A percentile compares a stretch with the other conserved stretches of the same genome.
phyloP scores from a whole-genome alignment of 1,284 basidiomycete species.

The Ceraceosorus guamensis region DNA sequence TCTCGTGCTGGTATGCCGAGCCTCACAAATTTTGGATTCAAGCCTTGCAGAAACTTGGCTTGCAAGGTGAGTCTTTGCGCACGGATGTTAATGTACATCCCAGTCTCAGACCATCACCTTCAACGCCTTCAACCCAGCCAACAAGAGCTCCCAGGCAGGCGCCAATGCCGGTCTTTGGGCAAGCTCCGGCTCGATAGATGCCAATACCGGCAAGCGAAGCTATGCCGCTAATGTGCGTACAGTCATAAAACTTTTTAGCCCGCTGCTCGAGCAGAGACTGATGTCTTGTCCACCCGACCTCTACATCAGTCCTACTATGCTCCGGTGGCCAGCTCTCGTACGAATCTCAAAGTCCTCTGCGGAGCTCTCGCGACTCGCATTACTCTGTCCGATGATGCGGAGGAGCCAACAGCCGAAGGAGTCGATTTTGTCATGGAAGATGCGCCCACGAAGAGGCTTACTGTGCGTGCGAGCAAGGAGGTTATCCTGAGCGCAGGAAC shows the following conservation, averaged over 20 bases:
- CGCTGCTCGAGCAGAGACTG: background rate
- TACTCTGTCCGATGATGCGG: slow-evolving; percentile 12
- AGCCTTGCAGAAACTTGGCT: slow-evolving; percentile 23
- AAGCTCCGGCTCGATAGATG: slow-evolving; percentile 18
- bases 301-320: slow-evolving; percentile 21
- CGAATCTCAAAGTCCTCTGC: slow-evolving; percentile 29
- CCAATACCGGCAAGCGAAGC: slow-evolving; percentile 20
- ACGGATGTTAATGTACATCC: background rate
- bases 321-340: slow-evolving; percentile 17
- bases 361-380: slow-evolving; percentile 28
- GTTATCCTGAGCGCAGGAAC: slow-evolving; percentile 52
- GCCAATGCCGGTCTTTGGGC: slow-evolving; percentile 33
- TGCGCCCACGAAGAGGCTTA: slow-evolving; percentile 19
- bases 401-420: slow-evolving; percentile 27
- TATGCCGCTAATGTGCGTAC: slow-evolving; percentile 16
- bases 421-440: slow-evolving; percentile 36
- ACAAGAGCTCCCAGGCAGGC: slow-evolving; percentile 19
- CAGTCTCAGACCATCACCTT: background rate
- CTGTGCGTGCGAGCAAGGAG: slow-evolving; percentile 49
- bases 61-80: background rate
- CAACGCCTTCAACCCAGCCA: background rate
- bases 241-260: background rate
- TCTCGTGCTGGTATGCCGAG: slow-evolving; percentile 30
- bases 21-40: slow-evolving; percentile 29
- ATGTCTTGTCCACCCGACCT: background rate